phyloP scores from a whole-genome alignment of 169 alveolate genomes.

The Cryptosporidium xiaoi region DNA sequence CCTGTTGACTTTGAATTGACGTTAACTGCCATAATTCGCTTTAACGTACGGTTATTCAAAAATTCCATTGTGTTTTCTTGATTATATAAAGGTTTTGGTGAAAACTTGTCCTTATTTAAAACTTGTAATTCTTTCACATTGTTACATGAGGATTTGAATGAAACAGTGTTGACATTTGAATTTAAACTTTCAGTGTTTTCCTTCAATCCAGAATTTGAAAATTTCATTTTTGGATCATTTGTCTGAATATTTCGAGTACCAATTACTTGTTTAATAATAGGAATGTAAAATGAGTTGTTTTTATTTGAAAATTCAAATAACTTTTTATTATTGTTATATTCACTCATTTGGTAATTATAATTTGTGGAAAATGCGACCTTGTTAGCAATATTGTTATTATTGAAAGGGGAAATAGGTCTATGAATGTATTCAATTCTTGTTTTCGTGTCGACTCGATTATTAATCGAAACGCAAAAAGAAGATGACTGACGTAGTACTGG shows the following conservation, averaged over 20 bases:
- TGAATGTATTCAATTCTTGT: too few relatives aligned
- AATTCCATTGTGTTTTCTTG: slow-evolving; percentile 16
- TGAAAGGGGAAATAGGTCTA: too few relatives aligned
- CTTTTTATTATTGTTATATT: not conserved
- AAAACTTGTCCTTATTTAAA: not conserved
- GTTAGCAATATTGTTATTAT: too few relatives aligned
- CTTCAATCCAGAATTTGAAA: too few relatives aligned
- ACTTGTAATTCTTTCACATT: not conserved
- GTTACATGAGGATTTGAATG: not conserved
- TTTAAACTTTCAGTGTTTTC: not conserved
- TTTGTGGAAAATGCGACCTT: too few relatives aligned
- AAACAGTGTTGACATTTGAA: not conserved
- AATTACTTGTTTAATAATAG: not conserved
- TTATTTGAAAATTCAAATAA: not conserved
- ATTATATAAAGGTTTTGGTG: not conserved
- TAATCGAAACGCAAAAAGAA: too few relatives aligned
- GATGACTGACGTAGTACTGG: too few relatives aligned
- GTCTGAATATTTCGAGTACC: too few relatives aligned
- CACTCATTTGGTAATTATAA: too few relatives aligned
- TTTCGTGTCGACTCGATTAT: too few relatives aligned
- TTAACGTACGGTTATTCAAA: not conserved
- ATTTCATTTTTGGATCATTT: too few relatives aligned
- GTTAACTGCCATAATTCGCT: not conserved
- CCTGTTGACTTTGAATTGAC: not conserved
- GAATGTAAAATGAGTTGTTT: not conserved